phyloP scores from a whole-genome alignment of 2,329 filamentous ascomycete genomes.

The Colletotrichum graminicola region DNA sequence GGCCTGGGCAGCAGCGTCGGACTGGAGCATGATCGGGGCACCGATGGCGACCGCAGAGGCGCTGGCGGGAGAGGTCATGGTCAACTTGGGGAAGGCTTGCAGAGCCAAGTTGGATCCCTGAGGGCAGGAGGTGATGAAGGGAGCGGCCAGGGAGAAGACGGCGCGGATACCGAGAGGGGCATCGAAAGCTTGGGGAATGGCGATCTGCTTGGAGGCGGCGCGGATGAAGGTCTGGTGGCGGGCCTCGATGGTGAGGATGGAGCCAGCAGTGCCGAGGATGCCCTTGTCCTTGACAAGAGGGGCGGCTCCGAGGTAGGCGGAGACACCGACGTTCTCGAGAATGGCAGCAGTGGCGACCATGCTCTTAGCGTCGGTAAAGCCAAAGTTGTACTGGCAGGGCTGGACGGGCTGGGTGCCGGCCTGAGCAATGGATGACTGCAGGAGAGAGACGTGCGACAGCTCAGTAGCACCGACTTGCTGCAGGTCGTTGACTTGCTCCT shows the following conservation, averaged over 20 bases:
- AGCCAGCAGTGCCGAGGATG: slow-evolving; percentile 75
- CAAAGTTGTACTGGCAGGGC: slow-evolving; percentile 80
- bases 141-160: slow-evolving; percentile 79
- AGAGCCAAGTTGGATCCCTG: slow-evolving; percentile 73
- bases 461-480: slow-evolving; percentile 46
- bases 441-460: slow-evolving; percentile 66
- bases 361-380: slow-evolving; percentile 71
- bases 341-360: slow-evolving; percentile 79
- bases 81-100: slow-evolving; percentile 70
- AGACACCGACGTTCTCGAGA: slow-evolving; percentile 79
- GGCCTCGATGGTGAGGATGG: slow-evolving; percentile 79
- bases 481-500: slow-evolving; percentile 63
- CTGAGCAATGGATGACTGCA: slow-evolving; percentile 71
- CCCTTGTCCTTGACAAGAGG: slow-evolving; percentile 70
- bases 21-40: slow-evolving; percentile 61
- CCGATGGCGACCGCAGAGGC: slow-evolving; percentile 57
- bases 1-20: slow-evolving; percentile 62
- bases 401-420: slow-evolving; percentile 74
- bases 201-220: slow-evolving; percentile 65
- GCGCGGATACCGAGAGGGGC: slow-evolving; percentile 75
- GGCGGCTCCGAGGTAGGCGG: slow-evolving; percentile 79
- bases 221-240: slow-evolving; percentile 82
- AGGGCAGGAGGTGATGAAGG: slow-evolving; percentile 80
- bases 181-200: slow-evolving; percentile 78
- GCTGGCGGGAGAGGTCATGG: slow-evolving; percentile 62